A percentile compares a stretch with the other conserved stretches of the same genome.
phyloP scores from a whole-genome alignment of 495 filamentous ascomycete species.

The Massariosphaeria phaeospora region DNA sequence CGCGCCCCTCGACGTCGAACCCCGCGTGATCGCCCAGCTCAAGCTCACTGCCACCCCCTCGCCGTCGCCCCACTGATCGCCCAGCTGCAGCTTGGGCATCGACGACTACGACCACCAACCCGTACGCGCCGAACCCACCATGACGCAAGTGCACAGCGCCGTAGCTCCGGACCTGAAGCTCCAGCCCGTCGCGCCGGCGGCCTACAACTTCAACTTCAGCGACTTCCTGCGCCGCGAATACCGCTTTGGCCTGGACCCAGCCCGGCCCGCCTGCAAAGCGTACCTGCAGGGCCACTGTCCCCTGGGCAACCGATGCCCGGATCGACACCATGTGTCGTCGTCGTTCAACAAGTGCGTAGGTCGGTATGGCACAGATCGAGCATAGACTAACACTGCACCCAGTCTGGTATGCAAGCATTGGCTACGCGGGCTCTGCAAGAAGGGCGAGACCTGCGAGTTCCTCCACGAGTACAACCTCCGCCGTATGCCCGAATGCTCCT shows the following conservation, averaged over 20 bases:
- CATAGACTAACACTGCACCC: constrained; percentile 4
- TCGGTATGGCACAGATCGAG: background rate
- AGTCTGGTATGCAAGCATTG: constrained; percentile 97
- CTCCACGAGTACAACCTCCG: constrained; percentile 97
- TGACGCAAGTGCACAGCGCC: constrained; percentile 21
- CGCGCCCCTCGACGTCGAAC: background rate
- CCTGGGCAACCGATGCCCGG: constrained; percentile 67
- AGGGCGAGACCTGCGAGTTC: constrained; percentile 91
- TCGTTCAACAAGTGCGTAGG: constrained; percentile 38
- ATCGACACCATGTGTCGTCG: constrained; percentile 41
- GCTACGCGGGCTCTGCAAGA: constrained; percentile 94
- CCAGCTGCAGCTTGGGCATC: too few species aligned
- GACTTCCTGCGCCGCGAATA: constrained; percentile 48
- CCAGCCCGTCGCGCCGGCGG: constrained; percentile 21
- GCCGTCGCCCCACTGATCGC: background rate
- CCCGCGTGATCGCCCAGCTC: background rate
- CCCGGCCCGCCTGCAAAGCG: constrained; percentile 75
- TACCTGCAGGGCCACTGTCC: constrained; percentile 77
- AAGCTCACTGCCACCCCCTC: background rate
- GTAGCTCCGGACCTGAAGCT: constrained; percentile 29
- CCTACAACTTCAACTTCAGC: constrained; percentile 41
- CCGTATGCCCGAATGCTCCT: constrained; percentile 93
- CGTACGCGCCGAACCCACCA: constrained; percentile 6
- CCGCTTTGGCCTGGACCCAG: constrained; percentile 66
- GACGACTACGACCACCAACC: too few species aligned